Conservation (phyloP, 2,329 filamentous ascomycete species). For the Hymenoscyphus occultus region DNA sequence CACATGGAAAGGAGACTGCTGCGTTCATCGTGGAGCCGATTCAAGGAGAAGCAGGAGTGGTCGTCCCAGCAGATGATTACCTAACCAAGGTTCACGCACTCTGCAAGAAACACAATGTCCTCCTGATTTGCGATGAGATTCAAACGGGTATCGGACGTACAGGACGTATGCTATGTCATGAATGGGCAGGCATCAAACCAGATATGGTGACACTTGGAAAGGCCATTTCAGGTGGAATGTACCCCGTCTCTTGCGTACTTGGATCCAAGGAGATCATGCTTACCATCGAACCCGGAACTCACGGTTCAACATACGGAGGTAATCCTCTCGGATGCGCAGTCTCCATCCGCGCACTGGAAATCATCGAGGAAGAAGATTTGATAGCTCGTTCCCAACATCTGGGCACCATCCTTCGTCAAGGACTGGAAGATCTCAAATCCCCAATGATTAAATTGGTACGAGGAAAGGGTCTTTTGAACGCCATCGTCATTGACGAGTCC, state of each 20-base stretch:
- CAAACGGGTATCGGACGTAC: slow-evolving; percentile 97
- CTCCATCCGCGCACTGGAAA: slow-evolving; percentile 89
- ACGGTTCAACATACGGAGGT: slow-evolving; percentile 97
- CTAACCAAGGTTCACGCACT: slow-evolving; percentile 74
- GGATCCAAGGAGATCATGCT: slow-evolving; percentile 90
- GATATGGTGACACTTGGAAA: slow-evolving; percentile 95
- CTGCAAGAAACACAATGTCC: slow-evolving; percentile 92
- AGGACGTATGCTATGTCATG: slow-evolving; percentile 86
- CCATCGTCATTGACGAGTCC: slow-evolving; percentile 90
- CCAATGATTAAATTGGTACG: slow-evolving; percentile 80
- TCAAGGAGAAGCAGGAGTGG: slow-evolving; percentile 94
- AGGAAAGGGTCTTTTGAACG: slow-evolving; percentile 92
- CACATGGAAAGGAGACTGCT: slow-evolving; percentile 79
- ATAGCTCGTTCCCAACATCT: slow-evolving; percentile 77
- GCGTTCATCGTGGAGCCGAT: slow-evolving; percentile 96
- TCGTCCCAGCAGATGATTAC: slow-evolving; percentile 90
- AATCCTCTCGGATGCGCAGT: slow-evolving; percentile 95
- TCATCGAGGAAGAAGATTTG: slow-evolving; percentile 88
- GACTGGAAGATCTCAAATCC: slow-evolving; percentile 70
- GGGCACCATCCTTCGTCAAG: slow-evolving; percentile 79
- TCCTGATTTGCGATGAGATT: slow-evolving; percentile 97
- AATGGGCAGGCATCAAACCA: slow-evolving; percentile 94
- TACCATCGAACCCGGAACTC: slow-evolving; percentile 91
- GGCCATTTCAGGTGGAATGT: slow-evolving; percentile 97
- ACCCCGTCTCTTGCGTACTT: slow-evolving; percentile 93